Percentiles rank a stretch among this genome's conserved stretches.
phyloP scores from a whole-genome alignment of 495 filamentous ascomycete species.

The Lasiosphaeris hirsuta region DNA sequence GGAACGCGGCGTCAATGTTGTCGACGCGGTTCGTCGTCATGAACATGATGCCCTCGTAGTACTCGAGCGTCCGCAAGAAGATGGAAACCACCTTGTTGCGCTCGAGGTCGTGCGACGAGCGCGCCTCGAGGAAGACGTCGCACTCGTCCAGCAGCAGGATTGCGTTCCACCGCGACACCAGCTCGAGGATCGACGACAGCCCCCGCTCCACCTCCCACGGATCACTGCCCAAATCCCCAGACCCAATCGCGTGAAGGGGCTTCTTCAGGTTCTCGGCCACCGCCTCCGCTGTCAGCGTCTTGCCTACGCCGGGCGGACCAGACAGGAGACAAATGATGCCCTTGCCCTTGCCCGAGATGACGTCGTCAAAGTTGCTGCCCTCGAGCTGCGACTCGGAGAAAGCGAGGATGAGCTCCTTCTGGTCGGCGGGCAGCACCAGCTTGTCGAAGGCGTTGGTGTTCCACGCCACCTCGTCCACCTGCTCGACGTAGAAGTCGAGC shows the following conservation, averaged over 20 bases:
- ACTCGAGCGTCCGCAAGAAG: conserved; percentile 53
- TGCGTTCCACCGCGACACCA: conserved; percentile 51
- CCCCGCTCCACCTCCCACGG: conserved; percentile 48
- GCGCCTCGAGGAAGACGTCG: conserved; percentile 64
- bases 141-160: conserved; percentile 63
- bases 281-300: conserved; percentile 57
- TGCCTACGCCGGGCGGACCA: conserved; percentile 57
- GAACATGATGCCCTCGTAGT: conserved; percentile 60
- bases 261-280: conserved; percentile 51
- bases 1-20: conserved; percentile 50
- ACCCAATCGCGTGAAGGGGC: conserved; percentile 53
- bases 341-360: conserved; percentile 54
- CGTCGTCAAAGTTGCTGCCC: conserved; percentile 60
- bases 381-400: conserved; percentile 47
- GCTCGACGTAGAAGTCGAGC: conserved; percentile 37
- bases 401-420: conserved; percentile 53
- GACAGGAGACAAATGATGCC: conserved; percentile 59
- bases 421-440: conserved; percentile 49
- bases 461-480: conserved; percentile 46
- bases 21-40: conserved; percentile 54
- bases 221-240: conserved; percentile 53
- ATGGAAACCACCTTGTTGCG: conserved; percentile 56
- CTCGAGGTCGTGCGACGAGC: conserved; percentile 49
- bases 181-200: conserved; percentile 49
- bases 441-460: conserved; percentile 53